Evolutionary conservation across 352 stramenopile genomes (phyloP), one percentile per base, ranked within the genome.

Genomic region (Phytophthora tubulina): DNA sequence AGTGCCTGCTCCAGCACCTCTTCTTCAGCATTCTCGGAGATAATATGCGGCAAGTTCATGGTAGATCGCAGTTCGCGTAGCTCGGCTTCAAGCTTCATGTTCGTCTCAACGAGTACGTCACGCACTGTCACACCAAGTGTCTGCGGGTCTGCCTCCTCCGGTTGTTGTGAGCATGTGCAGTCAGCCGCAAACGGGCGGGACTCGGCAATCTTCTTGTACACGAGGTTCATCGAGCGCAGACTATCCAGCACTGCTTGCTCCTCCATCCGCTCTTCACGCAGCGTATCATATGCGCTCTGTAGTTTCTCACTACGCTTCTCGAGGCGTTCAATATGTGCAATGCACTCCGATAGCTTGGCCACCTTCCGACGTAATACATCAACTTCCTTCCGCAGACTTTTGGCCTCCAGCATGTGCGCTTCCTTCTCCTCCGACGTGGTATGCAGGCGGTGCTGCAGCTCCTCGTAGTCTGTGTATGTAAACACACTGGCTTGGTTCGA

Each of bases 131-230:
- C 53, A 14, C 67, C 76, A 3, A 79, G 31, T 14, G 42, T 58
- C 33, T 84, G 69, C 5, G 68, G 41, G 31, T 69, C 55, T 41
- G 46, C 53, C 10, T 70, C 51, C 27, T 82, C 68, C 10, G 54
- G 58, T 1, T 79, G 63, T 31, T 72, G 63, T 3, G 46, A 63
- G 38, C 72, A 70, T 5, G 65, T 63, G 42, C 66, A 76, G 32
- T 81, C 76, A 3, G 55, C 60, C 6, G 72, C 73, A 67, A 90
- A 88, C 11, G 81, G 72, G 6, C 78, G 72, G 11, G 84, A 85
- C 55, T 91, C 84, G 9, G 80, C 82, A 30, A 90, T 89, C 83
- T 89, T 83, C 76, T 90, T 92, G 63, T 92, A 92, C 70, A 88
- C 86, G 1, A 87, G 53, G 45, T 87, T 88, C 75, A 90, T 89